phyloP scores from a whole-genome alignment of 306 rosid genomes.

The Ziziphus jujuba region DNA sequence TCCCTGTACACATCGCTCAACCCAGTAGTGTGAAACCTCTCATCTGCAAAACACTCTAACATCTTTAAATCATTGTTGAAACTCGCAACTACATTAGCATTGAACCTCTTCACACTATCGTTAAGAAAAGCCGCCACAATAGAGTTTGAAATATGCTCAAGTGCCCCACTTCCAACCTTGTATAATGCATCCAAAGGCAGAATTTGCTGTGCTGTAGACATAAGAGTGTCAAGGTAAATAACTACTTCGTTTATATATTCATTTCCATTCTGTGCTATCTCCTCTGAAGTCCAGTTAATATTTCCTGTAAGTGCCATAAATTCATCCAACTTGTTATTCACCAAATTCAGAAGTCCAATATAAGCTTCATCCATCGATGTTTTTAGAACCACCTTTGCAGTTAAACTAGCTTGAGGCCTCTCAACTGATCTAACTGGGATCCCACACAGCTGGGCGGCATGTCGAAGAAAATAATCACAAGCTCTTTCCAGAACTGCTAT shows the following conservation, averaged over 20 bases:
- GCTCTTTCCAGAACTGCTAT: constrained; percentile 84
- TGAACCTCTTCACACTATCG: constrained; percentile 82
- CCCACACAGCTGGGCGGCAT: constrained; percentile 71
- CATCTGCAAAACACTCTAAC: constrained; percentile 79
- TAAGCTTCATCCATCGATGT: constrained; percentile 80
- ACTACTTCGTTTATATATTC: constrained; percentile 78
- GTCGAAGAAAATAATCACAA: constrained; percentile 76
- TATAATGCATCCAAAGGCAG: constrained; percentile 80
- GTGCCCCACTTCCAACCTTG: constrained; percentile 79
- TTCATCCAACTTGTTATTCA: constrained; percentile 68
- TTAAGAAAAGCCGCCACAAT: constrained; percentile 69
- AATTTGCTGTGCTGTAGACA: constrained; percentile 88
- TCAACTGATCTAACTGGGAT: constrained; percentile 49
- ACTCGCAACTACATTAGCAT: constrained; percentile 54
- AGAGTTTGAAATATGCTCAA: constrained; percentile 70
- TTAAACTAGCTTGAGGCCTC: constrained; percentile 60
- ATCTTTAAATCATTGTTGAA: constrained; percentile 54
- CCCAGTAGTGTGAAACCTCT: constrained; percentile 63
- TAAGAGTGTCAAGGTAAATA: constrained; percentile 71
- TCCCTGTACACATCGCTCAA: constrained; percentile 63
- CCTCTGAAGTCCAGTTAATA: constrained; percentile 78
- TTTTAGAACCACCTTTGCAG: constrained; percentile 76
- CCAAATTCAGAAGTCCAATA: constrained; percentile 54
- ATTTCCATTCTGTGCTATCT: constrained; percentile 50
- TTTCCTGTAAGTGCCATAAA: constrained; percentile 66